Conservation (phyloP, 169 alveolate species). For the Plasmodium vinckei region DNA sequence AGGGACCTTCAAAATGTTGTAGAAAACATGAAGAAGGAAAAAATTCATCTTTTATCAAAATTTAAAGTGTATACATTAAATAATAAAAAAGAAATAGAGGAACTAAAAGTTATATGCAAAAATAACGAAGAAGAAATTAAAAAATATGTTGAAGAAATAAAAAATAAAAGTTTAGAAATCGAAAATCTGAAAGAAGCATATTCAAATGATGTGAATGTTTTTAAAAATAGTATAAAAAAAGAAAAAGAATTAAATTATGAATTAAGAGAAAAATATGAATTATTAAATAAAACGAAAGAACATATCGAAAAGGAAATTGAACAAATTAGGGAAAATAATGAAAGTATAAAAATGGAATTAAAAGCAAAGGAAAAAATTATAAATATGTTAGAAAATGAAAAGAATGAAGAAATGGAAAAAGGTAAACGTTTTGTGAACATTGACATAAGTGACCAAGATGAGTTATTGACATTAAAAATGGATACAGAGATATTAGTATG, state of each 20-base stretch:
- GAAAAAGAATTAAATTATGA: constrained; percentile 2
- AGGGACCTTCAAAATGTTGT: constrained; percentile 13
- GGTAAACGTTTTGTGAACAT: not conserved
- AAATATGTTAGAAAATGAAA: not conserved
- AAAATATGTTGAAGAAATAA: not conserved
- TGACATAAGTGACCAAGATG: constrained; percentile 13
- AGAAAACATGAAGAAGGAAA: constrained; percentile 67
- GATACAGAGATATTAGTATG: constrained; percentile 19
- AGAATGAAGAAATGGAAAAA: not conserved
- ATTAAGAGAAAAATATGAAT: not conserved
- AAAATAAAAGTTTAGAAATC: constrained; percentile 5
- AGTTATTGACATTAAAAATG: constrained; percentile 6
- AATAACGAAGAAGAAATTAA: constrained; percentile 21
- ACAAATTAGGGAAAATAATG: constrained; percentile 1
- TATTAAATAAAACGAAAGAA: not conserved
- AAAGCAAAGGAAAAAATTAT: constrained; percentile 17
- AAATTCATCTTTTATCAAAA: constrained; percentile 50
- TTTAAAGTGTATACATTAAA: constrained; percentile 65
- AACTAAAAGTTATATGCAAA: constrained; percentile 22
- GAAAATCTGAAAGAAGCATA: not conserved
- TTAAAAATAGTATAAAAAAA: not conserved
- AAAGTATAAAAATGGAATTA: not conserved
- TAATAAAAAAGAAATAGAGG: constrained; percentile 52
- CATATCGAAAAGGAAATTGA: constrained; percentile 7
- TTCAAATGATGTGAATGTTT: not conserved